A percentile compares a stretch with the other conserved stretches of the same genome.
Evolutionary conservation across 2,329 filamentous ascomycete genomes (phyloP).

Genomic region (Diaporthe citri): DNA sequence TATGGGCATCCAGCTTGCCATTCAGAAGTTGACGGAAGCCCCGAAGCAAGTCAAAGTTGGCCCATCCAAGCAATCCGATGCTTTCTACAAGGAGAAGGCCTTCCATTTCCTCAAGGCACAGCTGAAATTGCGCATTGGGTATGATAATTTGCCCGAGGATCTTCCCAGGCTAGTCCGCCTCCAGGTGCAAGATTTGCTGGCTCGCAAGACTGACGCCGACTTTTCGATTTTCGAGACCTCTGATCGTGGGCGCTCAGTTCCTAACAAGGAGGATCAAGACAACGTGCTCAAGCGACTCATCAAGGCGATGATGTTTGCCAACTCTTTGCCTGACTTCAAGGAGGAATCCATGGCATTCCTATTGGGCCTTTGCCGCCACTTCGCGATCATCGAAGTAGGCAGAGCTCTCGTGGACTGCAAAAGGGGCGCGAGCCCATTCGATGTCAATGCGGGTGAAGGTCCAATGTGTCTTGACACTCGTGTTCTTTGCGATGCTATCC

Average conservation of each 20-base stretch:
- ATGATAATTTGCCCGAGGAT: constrained; percentile 90
- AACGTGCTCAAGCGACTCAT: constrained; percentile 85
- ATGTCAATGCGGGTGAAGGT: constrained; percentile 88
- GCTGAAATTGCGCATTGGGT: constrained; percentile 89
- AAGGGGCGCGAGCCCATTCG: constrained; percentile 82
- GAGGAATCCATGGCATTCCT: constrained; percentile 82
- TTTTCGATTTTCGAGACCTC: constrained; percentile 79
- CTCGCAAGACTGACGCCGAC: constrained; percentile 78
- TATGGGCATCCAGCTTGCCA: constrained; percentile 88
- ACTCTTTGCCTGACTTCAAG: constrained; percentile 84
- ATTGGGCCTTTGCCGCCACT: constrained; percentile 86
- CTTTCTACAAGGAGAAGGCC: constrained; percentile 93
- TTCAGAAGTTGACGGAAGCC: constrained; percentile 86
- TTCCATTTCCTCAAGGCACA: constrained; percentile 89
- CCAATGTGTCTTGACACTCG: constrained; percentile 88
- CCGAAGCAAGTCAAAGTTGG: constrained; percentile 71
- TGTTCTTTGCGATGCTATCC: constrained; percentile 88
- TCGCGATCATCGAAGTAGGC: constrained; percentile 90
- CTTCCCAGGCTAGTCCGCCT: constrained; percentile 86
- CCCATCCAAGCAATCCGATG: constrained; percentile 73
- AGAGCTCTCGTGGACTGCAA: constrained; percentile 85
- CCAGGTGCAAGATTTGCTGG: constrained; percentile 87
- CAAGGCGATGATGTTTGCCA: constrained; percentile 88
- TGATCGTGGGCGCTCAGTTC: constrained; percentile 84
- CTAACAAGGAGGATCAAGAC: constrained; percentile 90